These are phyloP conservation scores for Thymus quinquecostatus DNA, from an alignment of 257 asterid species.

Conservation along the genomic window DNA sequence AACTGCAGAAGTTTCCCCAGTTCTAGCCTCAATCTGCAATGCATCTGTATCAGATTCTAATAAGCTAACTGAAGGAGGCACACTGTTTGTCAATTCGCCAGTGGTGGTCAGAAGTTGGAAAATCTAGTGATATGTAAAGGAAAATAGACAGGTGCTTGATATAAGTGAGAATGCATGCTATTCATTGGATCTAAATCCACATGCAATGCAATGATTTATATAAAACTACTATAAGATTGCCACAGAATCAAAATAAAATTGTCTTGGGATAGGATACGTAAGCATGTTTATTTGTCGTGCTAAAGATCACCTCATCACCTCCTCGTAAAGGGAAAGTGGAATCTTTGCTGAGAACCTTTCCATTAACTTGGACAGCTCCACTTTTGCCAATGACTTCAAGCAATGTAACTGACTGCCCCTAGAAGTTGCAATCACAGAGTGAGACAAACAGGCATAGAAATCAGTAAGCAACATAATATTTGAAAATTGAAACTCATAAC, in stretches of 20 bases:
- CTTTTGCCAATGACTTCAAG: conserved; percentile 76
- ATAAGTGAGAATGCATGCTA: background rate
- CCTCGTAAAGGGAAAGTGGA: conserved; percentile 65
- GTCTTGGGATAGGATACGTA: conserved; percentile 75
- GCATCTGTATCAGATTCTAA: conserved; percentile 70
- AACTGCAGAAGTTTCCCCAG: conserved; percentile 73
- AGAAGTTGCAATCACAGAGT: conserved; percentile 3
- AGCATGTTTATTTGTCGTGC: conserved; percentile 70
- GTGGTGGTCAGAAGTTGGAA: conserved; percentile 58
- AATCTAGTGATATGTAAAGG: conserved; percentile 70
- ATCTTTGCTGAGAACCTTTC: conserved; percentile 62
- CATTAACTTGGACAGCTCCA: conserved; percentile 84
- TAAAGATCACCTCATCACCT: conserved; percentile 87
- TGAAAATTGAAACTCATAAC: conserved; percentile 16
- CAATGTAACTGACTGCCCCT: conserved; percentile 63
- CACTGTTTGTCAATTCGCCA: conserved; percentile 39
- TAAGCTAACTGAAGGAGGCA: conserved; percentile 62
- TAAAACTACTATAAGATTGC: background rate
- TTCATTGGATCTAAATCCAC: no score
- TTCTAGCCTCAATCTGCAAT: conserved; percentile 64
- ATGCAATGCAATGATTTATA: background rate
- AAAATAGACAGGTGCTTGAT: conserved; percentile 10
- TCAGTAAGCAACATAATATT: conserved; percentile 25
- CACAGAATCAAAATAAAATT: conserved; percentile 18
- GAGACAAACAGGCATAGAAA: conserved; percentile 26